Evolutionary conservation across 805 yeast genomes (phyloP), one percentile per base, ranked within the genome.

Genomic region (Pichia manshurica): DNA sequence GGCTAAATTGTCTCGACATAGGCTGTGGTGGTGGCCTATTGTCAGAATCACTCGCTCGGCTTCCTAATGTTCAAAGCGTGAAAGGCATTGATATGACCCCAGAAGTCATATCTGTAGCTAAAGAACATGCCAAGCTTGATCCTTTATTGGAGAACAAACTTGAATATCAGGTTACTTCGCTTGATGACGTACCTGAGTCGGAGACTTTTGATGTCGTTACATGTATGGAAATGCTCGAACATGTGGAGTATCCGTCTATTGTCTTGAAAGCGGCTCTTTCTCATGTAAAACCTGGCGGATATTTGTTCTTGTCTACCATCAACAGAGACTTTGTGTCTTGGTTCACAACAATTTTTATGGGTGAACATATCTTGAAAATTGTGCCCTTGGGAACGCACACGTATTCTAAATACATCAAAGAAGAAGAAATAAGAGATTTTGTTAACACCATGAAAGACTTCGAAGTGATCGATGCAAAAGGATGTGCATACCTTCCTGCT

Each of bases 11-110:
- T 1, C 68, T 93, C 47, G 99, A 93, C 61, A 81, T 93, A 45
- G 99, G 99, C 1, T 93, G 99, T 64, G 99, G 99, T 17, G 99
- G 99, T n/a, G 99, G 99, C 0, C 82, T 93, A 22, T 68, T 93
- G 17, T 71, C 90, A 5, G 99, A 93, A 62, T 82, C 91, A 0
- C 65, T 93, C 60, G 96, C 96, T 0, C 71, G 99, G 54, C 67
- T 86, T 56, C 75, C 76, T 4, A 75, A 76, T 49, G 78, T 87
- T 4, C 61, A 71, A 10, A 61, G 69, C 1, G 96, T 93, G 5
- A 73, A 70, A 42, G 99, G 96, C 2, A 77, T 91, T 39, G 99
- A 93, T 65, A 72, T 91, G 58, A 85, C 97, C 0, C 73, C 76
- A 0, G 95, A 88, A 38, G 96, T 90, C 7, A 60, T 93, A 16